A percentile compares a stretch with the other conserved stretches of the same genome.
phyloP scores from a whole-genome alignment of 2,329 filamentous ascomycete species.

The Arachnomyces sp. region DNA sequence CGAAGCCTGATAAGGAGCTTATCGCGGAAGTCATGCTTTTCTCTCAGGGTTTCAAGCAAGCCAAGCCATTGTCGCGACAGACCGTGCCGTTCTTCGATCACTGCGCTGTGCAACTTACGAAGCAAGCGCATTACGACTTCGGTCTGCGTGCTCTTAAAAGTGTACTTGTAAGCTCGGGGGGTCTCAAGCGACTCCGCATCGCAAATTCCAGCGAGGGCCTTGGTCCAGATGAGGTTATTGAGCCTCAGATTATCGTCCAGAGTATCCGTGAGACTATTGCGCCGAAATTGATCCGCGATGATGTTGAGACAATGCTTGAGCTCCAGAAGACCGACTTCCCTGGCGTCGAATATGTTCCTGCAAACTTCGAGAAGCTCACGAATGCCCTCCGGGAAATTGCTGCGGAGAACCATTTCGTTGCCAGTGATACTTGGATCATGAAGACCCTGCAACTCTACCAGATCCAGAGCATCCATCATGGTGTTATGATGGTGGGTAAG shows the following conservation, averaged over 20 bases:
- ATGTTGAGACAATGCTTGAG: conserved; percentile 77
- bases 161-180: conserved; percentile 94
- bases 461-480: conserved; percentile 94
- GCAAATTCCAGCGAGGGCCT: conserved; percentile 48
- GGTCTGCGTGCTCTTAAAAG: conserved; percentile 96
- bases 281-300: conserved; percentile 86
- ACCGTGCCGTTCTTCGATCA: conserved; percentile 98
- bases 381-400: conserved; percentile 76
- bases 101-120: conserved; percentile 71
- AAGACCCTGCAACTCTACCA: conserved; percentile 96
- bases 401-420: conserved; percentile 73
- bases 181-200: conserved; percentile 79
- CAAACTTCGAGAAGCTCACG: conserved; percentile 70
- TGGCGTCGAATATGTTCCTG: conserved; percentile 84
- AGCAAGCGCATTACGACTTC: conserved; percentile 98
- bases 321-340: conserved; percentile 87
- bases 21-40: conserved; percentile 99
- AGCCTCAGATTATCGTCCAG: conserved; percentile 97
- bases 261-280: conserved; percentile 97
- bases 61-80: conserved; percentile 86
- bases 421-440: conserved; percentile 92
- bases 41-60: conserved; percentile 96
- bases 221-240: conserved; percentile 64
- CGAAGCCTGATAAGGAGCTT: conserved; percentile 97
- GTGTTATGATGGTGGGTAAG: conserved; percentile 99